Evolutionary conservation across 164 flowering plant species (phyloP).

Genomic region (Vitis rupestris): DNA sequence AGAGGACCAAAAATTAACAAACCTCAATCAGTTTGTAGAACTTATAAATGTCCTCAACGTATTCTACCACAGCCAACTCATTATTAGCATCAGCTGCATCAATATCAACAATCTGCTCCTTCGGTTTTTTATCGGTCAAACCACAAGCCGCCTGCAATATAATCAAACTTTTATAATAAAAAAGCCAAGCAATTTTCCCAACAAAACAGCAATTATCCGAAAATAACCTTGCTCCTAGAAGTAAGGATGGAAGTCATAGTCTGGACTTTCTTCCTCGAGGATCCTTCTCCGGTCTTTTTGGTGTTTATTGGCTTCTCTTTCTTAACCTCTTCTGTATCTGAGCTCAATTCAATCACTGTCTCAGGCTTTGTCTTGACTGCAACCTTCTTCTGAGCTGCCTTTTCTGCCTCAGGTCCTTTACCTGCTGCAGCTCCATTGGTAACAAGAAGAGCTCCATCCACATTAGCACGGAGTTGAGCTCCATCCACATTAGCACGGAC

Average conservation of each 20-base stretch:
- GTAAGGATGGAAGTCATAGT: slow-evolving; percentile 40
- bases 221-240: slow-evolving; percentile 52
- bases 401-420: too few relatives aligned
- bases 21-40: slow-evolving; percentile 50
- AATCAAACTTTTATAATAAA: not conserved
- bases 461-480: not conserved
- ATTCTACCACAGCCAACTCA: slow-evolving; percentile 50
- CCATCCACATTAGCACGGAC: slow-evolving; percentile 10
- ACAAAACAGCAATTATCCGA: too few relatives aligned
- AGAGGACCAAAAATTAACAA: not conserved
- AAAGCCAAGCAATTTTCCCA: not conserved
- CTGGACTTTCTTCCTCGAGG: slow-evolving; percentile 13
- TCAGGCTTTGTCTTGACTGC: slow-evolving; percentile 9
- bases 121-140: slow-evolving; percentile 15
- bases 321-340: slow-evolving; percentile 1
- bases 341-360: too few relatives aligned
- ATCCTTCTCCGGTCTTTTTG: not conserved
- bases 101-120: slow-evolving; percentile 26
- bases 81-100: slow-evolving; percentile 41
- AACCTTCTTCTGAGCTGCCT: not conserved
- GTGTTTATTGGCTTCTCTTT: not conserved
- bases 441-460: too few relatives aligned
- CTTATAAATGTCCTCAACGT: slow-evolving; percentile 52
- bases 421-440: not conserved
- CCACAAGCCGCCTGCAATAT: slow-evolving; percentile 37